Conservation (phyloP, 371 early-diverging fungal species). For the Catenaria anguillulae region DNA sequence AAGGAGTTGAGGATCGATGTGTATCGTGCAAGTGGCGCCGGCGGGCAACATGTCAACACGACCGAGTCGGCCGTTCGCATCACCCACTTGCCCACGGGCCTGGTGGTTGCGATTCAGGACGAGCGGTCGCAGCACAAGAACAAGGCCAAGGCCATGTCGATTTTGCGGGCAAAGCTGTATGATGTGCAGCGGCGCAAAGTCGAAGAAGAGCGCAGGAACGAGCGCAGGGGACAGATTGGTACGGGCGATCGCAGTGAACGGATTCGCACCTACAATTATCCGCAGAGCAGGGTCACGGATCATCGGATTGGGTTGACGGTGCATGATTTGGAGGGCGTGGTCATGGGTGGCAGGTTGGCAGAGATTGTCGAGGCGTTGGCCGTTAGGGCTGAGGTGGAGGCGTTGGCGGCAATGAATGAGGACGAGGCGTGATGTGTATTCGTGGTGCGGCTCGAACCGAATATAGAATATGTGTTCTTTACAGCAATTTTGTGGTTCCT, state of each 20-base stretch:
- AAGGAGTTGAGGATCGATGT: slow-evolving; percentile 58
- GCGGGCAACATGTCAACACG: slow-evolving; percentile 87
- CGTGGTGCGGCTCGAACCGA: too few species aligned
- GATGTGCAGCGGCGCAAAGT: slow-evolving; percentile 49
- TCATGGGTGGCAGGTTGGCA: slow-evolving; percentile 38
- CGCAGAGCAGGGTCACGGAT: slow-evolving; percentile 69
- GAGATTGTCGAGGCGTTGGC: slow-evolving; percentile 36
- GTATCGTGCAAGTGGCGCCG: slow-evolving; percentile 63
- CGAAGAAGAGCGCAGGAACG: slow-evolving; percentile 38
- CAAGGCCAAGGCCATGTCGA: slow-evolving; percentile 67
- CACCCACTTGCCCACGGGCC: slow-evolving; percentile 81
- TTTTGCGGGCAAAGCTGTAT: slow-evolving; percentile 62
- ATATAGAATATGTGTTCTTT: too few species aligned
- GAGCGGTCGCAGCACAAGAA: slow-evolving; percentile 85
- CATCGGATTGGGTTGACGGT: slow-evolving; percentile 63
- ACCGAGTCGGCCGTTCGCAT: slow-evolving; percentile 90
- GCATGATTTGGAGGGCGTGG: slow-evolving; percentile 48
- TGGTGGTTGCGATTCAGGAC: slow-evolving; percentile 74
- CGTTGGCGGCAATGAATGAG: not conserved
- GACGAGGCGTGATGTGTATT: too few species aligned
- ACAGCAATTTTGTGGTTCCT: too few species aligned
- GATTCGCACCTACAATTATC: slow-evolving; percentile 71
- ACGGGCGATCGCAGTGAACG: slow-evolving; percentile 66
- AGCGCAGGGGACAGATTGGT: slow-evolving; percentile 48
- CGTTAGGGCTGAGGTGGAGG: slow-evolving; percentile 11